Percentiles rank a stretch among this genome's conserved stretches.
Evolutionary conservation across 208 protist species (phyloP).

Genomic region (Novymonas esmeraldas): DNA sequence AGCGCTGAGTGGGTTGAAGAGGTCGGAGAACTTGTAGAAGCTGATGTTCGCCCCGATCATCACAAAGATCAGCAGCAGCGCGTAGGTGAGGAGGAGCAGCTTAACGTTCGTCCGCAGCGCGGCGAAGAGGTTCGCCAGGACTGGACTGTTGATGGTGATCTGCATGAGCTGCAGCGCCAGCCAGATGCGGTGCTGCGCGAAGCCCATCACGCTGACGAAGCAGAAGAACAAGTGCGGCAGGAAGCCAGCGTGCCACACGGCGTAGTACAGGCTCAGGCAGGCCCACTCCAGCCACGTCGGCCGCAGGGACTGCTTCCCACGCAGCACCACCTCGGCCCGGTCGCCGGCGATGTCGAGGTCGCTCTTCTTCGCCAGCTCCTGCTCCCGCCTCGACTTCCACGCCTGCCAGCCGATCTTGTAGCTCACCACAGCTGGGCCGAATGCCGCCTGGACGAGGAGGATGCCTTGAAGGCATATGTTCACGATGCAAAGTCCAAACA

Average conservation of each 20-base stretch:
- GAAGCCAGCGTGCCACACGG: slow-evolving; percentile 34
- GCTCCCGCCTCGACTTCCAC: slow-evolving; percentile 39
- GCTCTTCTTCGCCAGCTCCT: slow-evolving; percentile 23
- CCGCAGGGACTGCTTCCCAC: slow-evolving; percentile 15
- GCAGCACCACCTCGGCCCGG: slow-evolving; percentile 29
- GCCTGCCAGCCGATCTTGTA: slow-evolving; percentile 40
- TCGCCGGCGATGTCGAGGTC: slow-evolving; percentile 40
- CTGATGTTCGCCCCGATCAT: slow-evolving; percentile 63
- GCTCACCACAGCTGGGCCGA: slow-evolving; percentile 44
- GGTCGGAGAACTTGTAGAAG: slow-evolving; percentile 64
- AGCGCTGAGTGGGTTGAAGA: slow-evolving; percentile 46
- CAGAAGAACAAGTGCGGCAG: slow-evolving; percentile 47
- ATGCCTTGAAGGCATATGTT: slow-evolving; percentile 48
- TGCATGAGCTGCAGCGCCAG: slow-evolving; percentile 67
- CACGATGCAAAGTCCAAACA: slow-evolving; percentile 39
- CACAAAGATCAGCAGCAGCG: slow-evolving; percentile 59
- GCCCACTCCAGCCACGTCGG: slow-evolving; percentile 23
- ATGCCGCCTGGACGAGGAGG: slow-evolving; percentile 39
- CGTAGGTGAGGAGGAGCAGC: slow-evolving; percentile 57
- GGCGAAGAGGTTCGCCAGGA: slow-evolving; percentile 51
- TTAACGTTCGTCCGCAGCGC: slow-evolving; percentile 49
- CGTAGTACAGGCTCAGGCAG: slow-evolving; percentile 24
- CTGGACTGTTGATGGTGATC: slow-evolving; percentile 44
- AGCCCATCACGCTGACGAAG: slow-evolving; percentile 54
- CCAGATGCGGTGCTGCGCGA: slow-evolving; percentile 62